Base-by-base conservation (phyloP, 768 basidiomycete genomes). In the Candolleomyces eurysporus region DNA sequence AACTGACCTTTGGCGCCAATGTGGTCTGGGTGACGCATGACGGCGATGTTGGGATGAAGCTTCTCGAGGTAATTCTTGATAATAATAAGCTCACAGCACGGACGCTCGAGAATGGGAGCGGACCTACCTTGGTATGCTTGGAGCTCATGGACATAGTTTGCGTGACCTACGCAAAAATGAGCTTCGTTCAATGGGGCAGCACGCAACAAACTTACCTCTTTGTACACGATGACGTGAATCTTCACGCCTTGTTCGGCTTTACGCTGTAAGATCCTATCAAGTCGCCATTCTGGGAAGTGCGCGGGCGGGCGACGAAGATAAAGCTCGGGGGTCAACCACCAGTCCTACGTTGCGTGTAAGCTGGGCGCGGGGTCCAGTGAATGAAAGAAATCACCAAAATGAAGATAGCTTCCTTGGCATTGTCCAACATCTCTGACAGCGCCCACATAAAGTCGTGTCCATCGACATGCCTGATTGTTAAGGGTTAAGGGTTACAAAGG, bases 381-480 rank as follows among this genome's bases (percentile, higher is more conserved):
- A n/a, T 19, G 26, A 14, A 19, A n/a, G 13, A n/a, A 6, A 55
- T 6, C 59, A 89, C 95, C 64, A 91, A 67, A 64, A 98, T 97
- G 73, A 93, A 96, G 69, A 98, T 97, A 32, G 75, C 85, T 68
- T 96, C 91, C 61, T 82, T 82, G 3, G 92, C 92, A 39, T 77
- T 83, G 51, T 91, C 90, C n/a, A 98, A 80, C 74, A 96, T 80
- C 75, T 96, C 94, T 1, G 92, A 93, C 40, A 97, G 71, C 0
- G 96, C 96, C 84, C 90, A 98, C 83, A 98, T 91, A 72, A 96
- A 98, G 75, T 98, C 96, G 60, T 97, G 93, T 0, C 96, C 96
- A 67, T 96, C 96, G 51, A 96, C 83, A 70, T 95, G 94, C 88
- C 89, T 76, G 48, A 16, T 2, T 14, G 60, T 48, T 30, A 43